Conservation (phyloP, 2,329 filamentous ascomycete genomes). For the Aspergillus felis region DNA sequence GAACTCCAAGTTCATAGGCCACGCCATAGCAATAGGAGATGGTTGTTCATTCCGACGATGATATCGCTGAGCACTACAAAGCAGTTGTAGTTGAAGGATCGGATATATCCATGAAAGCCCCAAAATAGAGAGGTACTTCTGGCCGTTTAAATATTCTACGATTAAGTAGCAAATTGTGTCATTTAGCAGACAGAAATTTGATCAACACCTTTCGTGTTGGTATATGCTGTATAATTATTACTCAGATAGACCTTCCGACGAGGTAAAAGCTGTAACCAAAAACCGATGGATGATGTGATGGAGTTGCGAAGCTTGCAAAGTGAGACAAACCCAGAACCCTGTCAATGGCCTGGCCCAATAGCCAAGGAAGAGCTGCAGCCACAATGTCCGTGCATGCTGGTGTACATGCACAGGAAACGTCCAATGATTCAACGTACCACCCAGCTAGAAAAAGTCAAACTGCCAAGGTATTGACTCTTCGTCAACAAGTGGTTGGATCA, state of each 20-base stretch:
- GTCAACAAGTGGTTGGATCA: background rate
- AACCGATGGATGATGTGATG: background rate
- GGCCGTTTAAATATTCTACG: no score
- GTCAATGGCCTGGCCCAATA: background rate
- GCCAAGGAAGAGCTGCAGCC: background rate
- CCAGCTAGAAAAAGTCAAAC: background rate
- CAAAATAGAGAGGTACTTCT: background rate
- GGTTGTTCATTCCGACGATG: background rate
- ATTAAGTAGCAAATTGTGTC: background rate
- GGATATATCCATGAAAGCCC: background rate
- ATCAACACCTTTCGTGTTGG: no score
- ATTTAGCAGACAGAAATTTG: no score
- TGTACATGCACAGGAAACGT: background rate
- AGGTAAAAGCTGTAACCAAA: background rate
- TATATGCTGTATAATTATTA: background rate
- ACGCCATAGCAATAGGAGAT: background rate
- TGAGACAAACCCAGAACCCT: background rate
- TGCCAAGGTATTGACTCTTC: background rate
- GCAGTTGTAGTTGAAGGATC: background rate
- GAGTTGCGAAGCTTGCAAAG: background rate
- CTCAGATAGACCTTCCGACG: background rate
- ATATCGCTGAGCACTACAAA: background rate
- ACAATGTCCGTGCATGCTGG: background rate
- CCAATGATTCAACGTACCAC: background rate
- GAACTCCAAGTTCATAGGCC: background rate